These are phyloP conservation scores for Glycine tomentella DNA, from an alignment of 306 rosid genomes.

Conservation along the genomic window DNA sequence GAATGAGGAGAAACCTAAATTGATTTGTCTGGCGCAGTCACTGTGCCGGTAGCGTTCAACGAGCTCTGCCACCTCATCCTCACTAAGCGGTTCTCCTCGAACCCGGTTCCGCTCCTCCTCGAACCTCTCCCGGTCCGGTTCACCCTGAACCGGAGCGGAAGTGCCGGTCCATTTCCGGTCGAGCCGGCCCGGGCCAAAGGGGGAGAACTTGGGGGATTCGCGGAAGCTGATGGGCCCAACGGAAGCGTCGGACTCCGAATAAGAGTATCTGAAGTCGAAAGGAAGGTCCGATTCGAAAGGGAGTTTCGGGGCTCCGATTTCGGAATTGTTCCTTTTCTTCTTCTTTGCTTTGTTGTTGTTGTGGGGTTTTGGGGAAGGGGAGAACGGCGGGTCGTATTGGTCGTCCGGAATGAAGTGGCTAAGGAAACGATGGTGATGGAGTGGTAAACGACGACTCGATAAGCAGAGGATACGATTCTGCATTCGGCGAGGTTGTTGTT, in stretches of 20 bases:
- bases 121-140: constrained; percentile 46
- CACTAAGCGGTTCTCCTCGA: constrained; percentile 77
- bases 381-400: constrained; percentile 78
- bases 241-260: constrained; percentile 68
- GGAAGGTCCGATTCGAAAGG: constrained; percentile 78
- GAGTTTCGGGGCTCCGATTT: constrained; percentile 30
- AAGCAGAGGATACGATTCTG: constrained; percentile 5
- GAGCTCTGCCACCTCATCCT: constrained; percentile 76
- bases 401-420: constrained; percentile 41
- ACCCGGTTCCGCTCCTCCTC: constrained; percentile 64
- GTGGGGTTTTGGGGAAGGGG: constrained; percentile 50
- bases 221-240: constrained; percentile 72
- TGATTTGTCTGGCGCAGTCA: constrained; percentile 85
- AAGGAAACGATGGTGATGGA: constrained; percentile 39
- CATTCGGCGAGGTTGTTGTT: constrained; percentile 25
- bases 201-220: constrained; percentile 93
- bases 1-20: constrained; percentile 59
- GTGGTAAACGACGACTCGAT: constrained; percentile 32
- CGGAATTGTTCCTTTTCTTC: constrained; percentile 27
- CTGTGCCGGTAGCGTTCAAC: constrained; percentile 84
- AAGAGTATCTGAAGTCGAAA: constrained; percentile 82
- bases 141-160: constrained; percentile 60
- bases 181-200: constrained; percentile 84
- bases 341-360: constrained; percentile 23
- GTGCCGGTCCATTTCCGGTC: constrained; percentile 83